These are phyloP conservation scores for Aspergillus tubingensis DNA, from an alignment of 2,329 filamentous ascomycete species.

Conservation along the genomic window DNA sequence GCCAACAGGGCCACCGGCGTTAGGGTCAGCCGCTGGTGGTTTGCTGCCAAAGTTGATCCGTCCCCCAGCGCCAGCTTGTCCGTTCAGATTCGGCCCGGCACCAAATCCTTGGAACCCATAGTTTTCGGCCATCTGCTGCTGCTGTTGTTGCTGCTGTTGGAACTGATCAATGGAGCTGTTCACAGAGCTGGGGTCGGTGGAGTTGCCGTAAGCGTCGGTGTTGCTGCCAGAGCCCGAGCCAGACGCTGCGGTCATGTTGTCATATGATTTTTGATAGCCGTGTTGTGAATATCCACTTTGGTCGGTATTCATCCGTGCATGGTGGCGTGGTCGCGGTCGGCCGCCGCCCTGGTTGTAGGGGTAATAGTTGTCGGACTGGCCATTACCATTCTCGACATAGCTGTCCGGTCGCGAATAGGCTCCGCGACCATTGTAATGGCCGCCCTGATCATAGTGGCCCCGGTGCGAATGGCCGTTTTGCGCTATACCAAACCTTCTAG, in stretches of 20 bases:
- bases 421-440: conserved; percentile 38
- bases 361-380: conserved; percentile 48
- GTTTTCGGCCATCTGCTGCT: conserved; percentile 55
- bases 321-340: conserved; percentile 34
- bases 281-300: conserved; percentile 45
- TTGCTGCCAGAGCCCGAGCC: conserved; percentile 68
- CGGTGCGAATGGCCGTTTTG: conserved; percentile 36
- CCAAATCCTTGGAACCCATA: conserved; percentile 64
- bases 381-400: conserved; percentile 40
- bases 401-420: conserved; percentile 48
- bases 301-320: conserved; percentile 39
- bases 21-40: conserved; percentile 24
- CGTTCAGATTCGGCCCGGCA: conserved; percentile 42
- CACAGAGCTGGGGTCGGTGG: conserved; percentile 88
- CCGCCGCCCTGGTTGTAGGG: conserved; percentile 34
- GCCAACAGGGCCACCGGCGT: conserved; percentile 29
- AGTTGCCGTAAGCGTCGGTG: conserved; percentile 73
- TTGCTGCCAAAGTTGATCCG: conserved; percentile 18
- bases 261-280: conserved; percentile 75
- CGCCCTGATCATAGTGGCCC: conserved; percentile 33
- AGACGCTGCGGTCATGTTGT: conserved; percentile 75
- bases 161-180: conserved; percentile 86
- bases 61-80: conserved; percentile 19
- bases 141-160: conserved; percentile 47
- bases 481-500: conserved; percentile 18